Evolutionary conservation across 2,329 filamentous ascomycete genomes (phyloP), one percentile per base, ranked within the genome.

Genomic region (Beauveria asiatica): DNA sequence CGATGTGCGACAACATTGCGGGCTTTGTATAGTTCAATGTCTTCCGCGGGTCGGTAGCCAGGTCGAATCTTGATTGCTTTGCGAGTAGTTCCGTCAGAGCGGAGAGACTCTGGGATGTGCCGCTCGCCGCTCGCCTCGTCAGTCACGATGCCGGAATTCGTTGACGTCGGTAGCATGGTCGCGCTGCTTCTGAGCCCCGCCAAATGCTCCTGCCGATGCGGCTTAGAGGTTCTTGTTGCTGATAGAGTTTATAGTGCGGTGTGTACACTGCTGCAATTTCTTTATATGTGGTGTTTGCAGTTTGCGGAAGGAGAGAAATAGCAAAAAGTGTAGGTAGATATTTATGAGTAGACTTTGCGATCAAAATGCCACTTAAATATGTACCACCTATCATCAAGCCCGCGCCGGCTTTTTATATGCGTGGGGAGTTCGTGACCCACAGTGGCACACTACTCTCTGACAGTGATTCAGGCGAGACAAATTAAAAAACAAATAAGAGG

Each of bases 11-110:
- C 89, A 54, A 92, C 92, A 1, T 87, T 92, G 61, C 90, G 87
- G 74, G 96, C 97, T 78, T 92, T 95, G 82, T 99, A 99, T 50
- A 96, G 80, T 70, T 97, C 92, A 64, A 97, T 88, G 74, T 99
- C 94, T 76, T 99, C 94, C 0, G 92, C 91, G 1, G 94, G 95
- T 39, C 87, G 86, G 75, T 97, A 99, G 58, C 94, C 95, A 0
- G 94, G 93, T 33, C 91, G 86, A 63, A 99, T 91, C 70, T 90
- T 90, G 71, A 97, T 97, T 69, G 96, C 93, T 70, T 90, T 95
- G 60, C 94, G 86, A n/a, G 90, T 90, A 55, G 88, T 91, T 61
- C 94, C 94, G 71, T 99, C 94, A 25, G 94, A 77, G 59, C 95
- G 88, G 48, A 85, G 78, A 0, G 93, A 97, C 48, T 92, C 84